Conservation (phyloP, 345 rosid genomes). For the Gossypium longicalyx region DNA sequence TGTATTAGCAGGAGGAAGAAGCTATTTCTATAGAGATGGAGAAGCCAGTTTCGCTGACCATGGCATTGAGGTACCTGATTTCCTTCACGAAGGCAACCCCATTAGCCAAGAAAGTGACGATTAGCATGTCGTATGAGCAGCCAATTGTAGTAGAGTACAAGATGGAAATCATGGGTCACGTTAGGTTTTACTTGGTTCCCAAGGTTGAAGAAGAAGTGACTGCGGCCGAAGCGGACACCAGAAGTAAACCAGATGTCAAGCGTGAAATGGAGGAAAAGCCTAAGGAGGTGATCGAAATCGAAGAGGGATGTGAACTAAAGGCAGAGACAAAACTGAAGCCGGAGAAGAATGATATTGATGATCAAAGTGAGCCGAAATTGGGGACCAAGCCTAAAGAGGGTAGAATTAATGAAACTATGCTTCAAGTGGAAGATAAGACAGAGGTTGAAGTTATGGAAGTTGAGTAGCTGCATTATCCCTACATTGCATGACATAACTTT, state of each 20-base stretch:
- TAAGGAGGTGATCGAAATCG: not conserved
- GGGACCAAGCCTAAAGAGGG: not conserved
- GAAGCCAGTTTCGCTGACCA: not conserved
- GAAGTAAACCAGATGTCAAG: not conserved
- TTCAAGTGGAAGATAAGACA: not conserved
- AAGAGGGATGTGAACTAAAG: not conserved
- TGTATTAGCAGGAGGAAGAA: not conserved
- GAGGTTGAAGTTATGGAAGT: constrained; percentile 7
- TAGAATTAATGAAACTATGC: not conserved
- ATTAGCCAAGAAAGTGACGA: not conserved
- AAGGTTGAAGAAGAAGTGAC: not conserved
- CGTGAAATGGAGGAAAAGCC: not conserved
- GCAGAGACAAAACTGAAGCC: not conserved
- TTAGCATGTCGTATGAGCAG: not conserved
- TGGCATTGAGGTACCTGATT: not conserved
- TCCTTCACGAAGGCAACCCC: not conserved
- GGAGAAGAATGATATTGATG: not conserved
- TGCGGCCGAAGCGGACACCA: not conserved
- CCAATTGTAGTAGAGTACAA: not conserved
- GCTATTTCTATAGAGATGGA: not conserved
- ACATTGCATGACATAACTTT: not conserved
- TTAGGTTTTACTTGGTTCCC: constrained; percentile 11
- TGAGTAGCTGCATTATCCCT: not conserved
- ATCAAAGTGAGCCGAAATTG: not conserved
- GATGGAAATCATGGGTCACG: not conserved